Percentiles rank a stretch among this genome's conserved stretches.
These are phyloP conservation scores for Nothomitra cinnamomea DNA, from an alignment of 2,329 filamentous ascomycete genomes.

Conservation along the genomic window DNA sequence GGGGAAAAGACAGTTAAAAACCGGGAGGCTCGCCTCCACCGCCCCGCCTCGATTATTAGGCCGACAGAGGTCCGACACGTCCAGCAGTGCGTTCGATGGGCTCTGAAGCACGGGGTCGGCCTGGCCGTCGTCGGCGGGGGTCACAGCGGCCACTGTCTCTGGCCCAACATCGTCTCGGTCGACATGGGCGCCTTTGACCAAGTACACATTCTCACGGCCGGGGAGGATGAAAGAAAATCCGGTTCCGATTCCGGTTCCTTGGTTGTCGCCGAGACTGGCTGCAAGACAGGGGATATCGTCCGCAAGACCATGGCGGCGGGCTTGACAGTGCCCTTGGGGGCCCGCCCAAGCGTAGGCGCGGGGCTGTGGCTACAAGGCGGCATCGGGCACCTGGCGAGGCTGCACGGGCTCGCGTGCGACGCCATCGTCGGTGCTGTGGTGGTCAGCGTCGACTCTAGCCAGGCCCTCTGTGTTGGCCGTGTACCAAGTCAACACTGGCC, in stretches of 20 bases:
- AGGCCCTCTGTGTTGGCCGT: constrained; percentile 32
- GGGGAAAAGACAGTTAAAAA: constrained; percentile 29
- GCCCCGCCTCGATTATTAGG: constrained; percentile 27
- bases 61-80: constrained; percentile 33
- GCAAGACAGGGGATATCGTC: constrained; percentile 38
- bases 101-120: constrained; percentile 26
- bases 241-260: constrained; percentile 17
- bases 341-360: constrained; percentile 45
- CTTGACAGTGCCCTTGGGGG: constrained; percentile 40
- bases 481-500: constrained; percentile 32
- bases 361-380: constrained; percentile 49
- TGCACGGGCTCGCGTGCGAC: constrained; percentile 41
- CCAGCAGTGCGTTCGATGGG: constrained; percentile 40
- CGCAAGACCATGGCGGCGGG: constrained; percentile 27
- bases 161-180: constrained; percentile 34
- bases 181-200: constrained; percentile 41
- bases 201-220: constrained; percentile 25
- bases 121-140: constrained; percentile 39
- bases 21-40: constrained; percentile 28
- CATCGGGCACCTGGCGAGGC: constrained; percentile 40
- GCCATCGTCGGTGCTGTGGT: constrained; percentile 42
- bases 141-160: constrained; percentile 42
- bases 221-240: constrained; percentile 11
- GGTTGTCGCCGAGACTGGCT: constrained; percentile 37
- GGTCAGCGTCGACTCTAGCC: constrained; percentile 31